Base-by-base conservation (phyloP, 805 yeast species). In the Wickerhamiella kurtzmanii region DNA sequence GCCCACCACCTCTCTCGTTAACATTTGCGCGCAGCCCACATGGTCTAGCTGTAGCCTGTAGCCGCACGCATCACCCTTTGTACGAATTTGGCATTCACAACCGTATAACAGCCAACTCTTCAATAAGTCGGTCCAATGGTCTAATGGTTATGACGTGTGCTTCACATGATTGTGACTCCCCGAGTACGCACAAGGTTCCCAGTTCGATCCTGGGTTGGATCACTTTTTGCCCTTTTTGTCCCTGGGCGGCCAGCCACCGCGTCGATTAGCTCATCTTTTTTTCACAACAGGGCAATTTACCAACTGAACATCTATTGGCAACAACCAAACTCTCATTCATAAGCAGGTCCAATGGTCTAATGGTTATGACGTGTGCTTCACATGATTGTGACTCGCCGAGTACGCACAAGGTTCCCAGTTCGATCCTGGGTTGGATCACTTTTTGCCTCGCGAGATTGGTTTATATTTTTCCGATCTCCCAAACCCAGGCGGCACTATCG, bases 111-210 rank as follows among this genome's bases (percentile, higher is more conserved):
- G 32, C 32, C 11, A 6, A 25, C 11, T 25, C 11, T 11, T 6
- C 32, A 25, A 25, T 25, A 25, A 25, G 38, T 15, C 6, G 38
- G 38, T 36, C 38, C 38, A 16, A 18, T 36, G 38, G 38, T 36
- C 38, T 36, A 36, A 36, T 36, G 38, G 38, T 18, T 25, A 36
- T 36, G 38, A 36, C 38, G 38, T 36, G 38, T n/a, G 19, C 38
- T 36, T 36, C 38, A 36, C 38, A 36, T 16, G 19, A 16, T 18
- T 36, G 17, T 36, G 19, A 36, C 19, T 16, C 19, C 19, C 32
- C n/a, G 38, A 36, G 19, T 8, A 36, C 38, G 38, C 19, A n/a
- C 19, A 36, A 36, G 38, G 38, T 36, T 36, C 38, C 38, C 19
- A 36, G 38, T 36, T 36, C 38, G 19, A 21, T 20, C 18, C 42